Base-by-base conservation (phyloP, 1,139 yeast species). In the Candida pseudocylindracea region DNA sequence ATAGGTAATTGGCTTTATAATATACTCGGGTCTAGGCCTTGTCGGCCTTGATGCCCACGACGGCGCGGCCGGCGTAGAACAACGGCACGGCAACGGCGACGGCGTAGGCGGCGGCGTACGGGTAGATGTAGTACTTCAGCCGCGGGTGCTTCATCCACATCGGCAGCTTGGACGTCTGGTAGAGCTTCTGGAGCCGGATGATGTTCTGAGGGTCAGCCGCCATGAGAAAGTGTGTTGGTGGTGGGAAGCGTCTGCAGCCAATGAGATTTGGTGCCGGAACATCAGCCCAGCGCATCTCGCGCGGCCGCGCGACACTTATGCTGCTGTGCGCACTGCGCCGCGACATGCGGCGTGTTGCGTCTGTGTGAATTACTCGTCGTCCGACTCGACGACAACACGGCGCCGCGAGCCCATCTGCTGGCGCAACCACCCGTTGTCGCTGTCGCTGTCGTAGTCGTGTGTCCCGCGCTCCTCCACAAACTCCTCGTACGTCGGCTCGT, bases 71-170 rank as follows among this genome's bases (percentile, higher is more conserved):
- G 35, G 76, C 54, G 67, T 75, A 80, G 61, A 55, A 69, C 43
- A 75, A 58, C 45, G 92, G 79, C 41, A 69, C 66, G 41, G 67
- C 65, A 36, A 81, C 66, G 44, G 83, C 62, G 40, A 75, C 63
- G 40, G 85, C 63, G 61, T 83, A 78, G 43, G 79, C 62, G 43
- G 83, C 91, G 64, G 72, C 79, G 70, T 75, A 85, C 53, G 95
- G 95, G 60, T 76, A 79, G 45, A 83, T 67, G 53, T 75, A 59
- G 49, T 67, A 59, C 60, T 79, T 80, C 44, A 94, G 72, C 59
- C 85, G 72, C 42, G 60, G 53, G 32, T 65, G 65, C 65, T 74
- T 72, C 63, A 71, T 60, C 81, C 80, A 75, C 53, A 76, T 64
- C 48, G 73, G 76, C 57, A 73, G 69, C 50, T 64, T 57, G 41